Percentiles rank a stretch among this genome's conserved stretches.
phyloP scores from a whole-genome alignment of 2,329 filamentous ascomycete species.

The Phaeosphaeriaceae sp. region DNA sequence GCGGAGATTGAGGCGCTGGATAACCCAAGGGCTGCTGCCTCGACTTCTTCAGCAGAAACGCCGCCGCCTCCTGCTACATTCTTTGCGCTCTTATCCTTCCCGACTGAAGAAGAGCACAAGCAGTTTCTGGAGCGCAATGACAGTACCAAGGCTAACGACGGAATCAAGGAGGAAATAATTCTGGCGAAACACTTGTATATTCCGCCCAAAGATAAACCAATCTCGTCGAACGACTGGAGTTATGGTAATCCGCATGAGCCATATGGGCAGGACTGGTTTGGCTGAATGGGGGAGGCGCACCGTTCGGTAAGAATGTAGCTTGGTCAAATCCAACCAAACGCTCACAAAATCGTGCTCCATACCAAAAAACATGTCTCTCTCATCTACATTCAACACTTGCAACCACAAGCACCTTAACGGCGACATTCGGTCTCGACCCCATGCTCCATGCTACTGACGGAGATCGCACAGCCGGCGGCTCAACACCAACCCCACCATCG shows the following conservation, averaged over 20 bases:
- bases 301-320: too few species aligned
- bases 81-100: background rate
- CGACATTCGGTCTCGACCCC: background rate
- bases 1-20: background rate
- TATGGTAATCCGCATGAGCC: background rate
- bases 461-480: conserved; percentile 1
- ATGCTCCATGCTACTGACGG: background rate
- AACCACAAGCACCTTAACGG: background rate
- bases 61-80: background rate
- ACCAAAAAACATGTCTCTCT: too few species aligned
- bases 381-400: too few species aligned
- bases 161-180: background rate
- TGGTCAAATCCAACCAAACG: too few species aligned
- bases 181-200: background rate
- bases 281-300: background rate
- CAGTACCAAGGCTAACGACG: background rate
- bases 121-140: background rate
- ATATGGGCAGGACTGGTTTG: background rate
- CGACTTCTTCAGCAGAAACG: background rate
- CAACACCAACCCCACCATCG: conserved; percentile 3
- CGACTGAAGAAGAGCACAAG: background rate
- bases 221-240: background rate
- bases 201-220: background rate
- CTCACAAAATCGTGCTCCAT: too few species aligned
- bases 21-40: background rate